Evolutionary conservation across 1,284 basidiomycete genomes (phyloP).

Genomic region (Cutaneotrichosporon sp.): DNA sequence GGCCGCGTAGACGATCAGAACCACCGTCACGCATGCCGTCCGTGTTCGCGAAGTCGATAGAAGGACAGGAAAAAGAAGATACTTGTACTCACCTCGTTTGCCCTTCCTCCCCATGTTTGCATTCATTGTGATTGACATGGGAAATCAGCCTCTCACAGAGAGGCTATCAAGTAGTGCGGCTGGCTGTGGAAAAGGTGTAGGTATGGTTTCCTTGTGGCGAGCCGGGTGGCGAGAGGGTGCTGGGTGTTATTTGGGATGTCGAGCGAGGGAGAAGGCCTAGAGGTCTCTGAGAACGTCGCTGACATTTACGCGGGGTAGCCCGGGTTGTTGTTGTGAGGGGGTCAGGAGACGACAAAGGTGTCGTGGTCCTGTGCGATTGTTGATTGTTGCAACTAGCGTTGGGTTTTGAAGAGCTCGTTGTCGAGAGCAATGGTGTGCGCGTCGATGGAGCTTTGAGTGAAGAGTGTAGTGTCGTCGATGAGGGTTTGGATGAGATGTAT

Average conservation of each 20-base stretch:
- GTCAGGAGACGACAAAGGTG: not conserved
- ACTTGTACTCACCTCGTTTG: slow-evolving; percentile 19
- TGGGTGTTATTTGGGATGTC: slow-evolving; percentile 8
- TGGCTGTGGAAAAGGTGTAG: slow-evolving; percentile 14
- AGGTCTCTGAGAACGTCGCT: slow-evolving; percentile 4
- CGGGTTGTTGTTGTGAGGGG: not conserved
- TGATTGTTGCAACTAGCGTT: not conserved
- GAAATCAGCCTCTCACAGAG: slow-evolving; percentile 5
- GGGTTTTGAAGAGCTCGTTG: not conserved
- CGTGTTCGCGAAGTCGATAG: no score
- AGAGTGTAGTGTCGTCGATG: not conserved
- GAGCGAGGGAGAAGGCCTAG: not conserved
- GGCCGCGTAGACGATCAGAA: not conserved
- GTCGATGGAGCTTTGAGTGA: not conserved
- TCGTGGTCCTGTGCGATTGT: not conserved
- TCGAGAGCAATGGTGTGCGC: not conserved
- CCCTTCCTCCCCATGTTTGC: slow-evolving; percentile 19
- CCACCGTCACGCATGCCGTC: no score
- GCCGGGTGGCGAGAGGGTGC: slow-evolving; percentile 12
- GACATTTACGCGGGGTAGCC: not conserved
- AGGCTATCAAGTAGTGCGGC: slow-evolving; percentile 21
- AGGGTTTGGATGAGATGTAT: not conserved
- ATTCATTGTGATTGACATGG: slow-evolving; percentile 21
- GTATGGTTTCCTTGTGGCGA: slow-evolving; percentile 13
- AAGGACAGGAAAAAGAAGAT: no score